Conservation (phyloP, 1,284 basidiomycete species). For the Melanopsichium pennsylvanicum region DNA sequence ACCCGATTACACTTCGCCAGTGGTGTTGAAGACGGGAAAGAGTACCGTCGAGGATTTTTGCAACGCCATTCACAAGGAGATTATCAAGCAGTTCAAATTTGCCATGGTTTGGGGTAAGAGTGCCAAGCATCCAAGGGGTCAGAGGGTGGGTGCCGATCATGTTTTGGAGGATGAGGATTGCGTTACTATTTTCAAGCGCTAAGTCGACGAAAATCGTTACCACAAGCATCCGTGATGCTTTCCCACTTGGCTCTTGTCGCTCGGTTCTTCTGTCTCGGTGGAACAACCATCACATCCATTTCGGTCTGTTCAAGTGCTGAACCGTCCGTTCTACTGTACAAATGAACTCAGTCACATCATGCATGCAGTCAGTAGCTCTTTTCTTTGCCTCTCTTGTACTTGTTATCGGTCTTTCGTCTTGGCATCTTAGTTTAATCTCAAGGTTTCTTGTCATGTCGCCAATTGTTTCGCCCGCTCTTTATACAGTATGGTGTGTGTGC, state of each 20-base stretch:
- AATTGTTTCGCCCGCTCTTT: no score
- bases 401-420: neutral
- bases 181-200: constrained; percentile 57
- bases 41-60: constrained; percentile 83
- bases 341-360: neutral
- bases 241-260: no score
- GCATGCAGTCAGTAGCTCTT: constrained; percentile 3
- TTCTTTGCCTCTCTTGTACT: neutral
- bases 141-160: constrained; percentile 79
- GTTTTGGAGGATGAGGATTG: constrained; percentile 58
- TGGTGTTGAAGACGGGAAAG: constrained; percentile 73
- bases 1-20: constrained; percentile 80
- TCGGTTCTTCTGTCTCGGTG: no score
- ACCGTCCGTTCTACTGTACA: neutral
- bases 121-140: constrained; percentile 93
- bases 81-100: constrained; percentile 88
- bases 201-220: no score
- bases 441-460: no score
- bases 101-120: constrained; percentile 92
- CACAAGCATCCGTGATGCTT: no score
- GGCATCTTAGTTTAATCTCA: no score
- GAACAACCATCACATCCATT: no score
- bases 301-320: constrained; percentile 31
- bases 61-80: constrained; percentile 85
- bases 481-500: no score